These are phyloP conservation scores for Globisporangium perplexum DNA, from an alignment of 352 stramenopile genomes.

Conservation along the genomic window DNA sequence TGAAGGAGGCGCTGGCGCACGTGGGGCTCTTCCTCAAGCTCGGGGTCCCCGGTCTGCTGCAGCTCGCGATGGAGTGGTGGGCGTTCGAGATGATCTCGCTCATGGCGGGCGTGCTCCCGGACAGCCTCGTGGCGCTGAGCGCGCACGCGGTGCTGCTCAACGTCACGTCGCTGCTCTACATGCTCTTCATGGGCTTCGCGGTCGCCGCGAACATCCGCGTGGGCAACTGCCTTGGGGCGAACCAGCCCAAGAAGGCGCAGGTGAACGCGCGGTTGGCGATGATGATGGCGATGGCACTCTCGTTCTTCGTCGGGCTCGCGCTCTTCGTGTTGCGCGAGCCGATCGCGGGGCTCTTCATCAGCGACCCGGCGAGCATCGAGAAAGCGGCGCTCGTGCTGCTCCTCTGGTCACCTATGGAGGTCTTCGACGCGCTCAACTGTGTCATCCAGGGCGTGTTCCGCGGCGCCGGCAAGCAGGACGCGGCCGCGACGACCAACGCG, in stretches of 20 bases:
- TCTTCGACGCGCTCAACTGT: constrained; percentile 32
- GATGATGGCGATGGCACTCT: constrained; percentile 2
- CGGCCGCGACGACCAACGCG: constrained; percentile 28
- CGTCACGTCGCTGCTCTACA: constrained; percentile 57
- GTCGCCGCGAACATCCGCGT: constrained; percentile 59
- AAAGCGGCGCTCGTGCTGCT: constrained; percentile 20
- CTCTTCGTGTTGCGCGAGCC: constrained; percentile 4
- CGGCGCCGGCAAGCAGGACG: constrained; percentile 23
- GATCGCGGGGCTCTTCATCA: constrained; percentile 21
- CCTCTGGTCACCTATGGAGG: constrained; percentile 24
- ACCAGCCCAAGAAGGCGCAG: constrained; percentile 13
- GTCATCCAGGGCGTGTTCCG: constrained; percentile 30
- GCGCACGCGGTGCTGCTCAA: constrained; percentile 61
- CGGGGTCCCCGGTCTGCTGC: constrained; percentile 41
- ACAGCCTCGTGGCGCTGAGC: constrained; percentile 45
- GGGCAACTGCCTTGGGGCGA: constrained; percentile 14
- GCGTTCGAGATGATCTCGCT: constrained; percentile 61
- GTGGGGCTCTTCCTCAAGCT: constrained; percentile 39
- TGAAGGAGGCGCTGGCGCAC: constrained; percentile 22
- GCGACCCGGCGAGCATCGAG: constrained; percentile 20
- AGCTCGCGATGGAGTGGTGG: constrained; percentile 69
- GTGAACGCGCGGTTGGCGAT: constrained; percentile 10
- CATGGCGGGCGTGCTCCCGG: constrained; percentile 38
- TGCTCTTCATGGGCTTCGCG: constrained; percentile 50
- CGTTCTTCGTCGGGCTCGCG: background rate